These are phyloP conservation scores for Lantana camara DNA, from an alignment of 257 asterid species.

Conservation along the genomic window DNA sequence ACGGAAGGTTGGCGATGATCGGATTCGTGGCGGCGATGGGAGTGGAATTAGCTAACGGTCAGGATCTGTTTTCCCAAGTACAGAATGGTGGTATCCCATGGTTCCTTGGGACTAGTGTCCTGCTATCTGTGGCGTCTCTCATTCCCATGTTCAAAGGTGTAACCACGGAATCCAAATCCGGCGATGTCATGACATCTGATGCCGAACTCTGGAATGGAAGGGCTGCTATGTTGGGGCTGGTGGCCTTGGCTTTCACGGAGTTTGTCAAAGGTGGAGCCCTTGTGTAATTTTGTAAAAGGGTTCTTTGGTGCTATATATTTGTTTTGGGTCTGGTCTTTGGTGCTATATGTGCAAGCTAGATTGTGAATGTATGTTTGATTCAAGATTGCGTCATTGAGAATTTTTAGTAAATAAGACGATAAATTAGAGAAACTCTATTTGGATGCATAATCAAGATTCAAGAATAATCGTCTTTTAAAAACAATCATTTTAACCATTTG, in stretches of 20 bases:
- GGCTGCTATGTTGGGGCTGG: slow-evolving; percentile 82
- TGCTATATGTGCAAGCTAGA: background rate
- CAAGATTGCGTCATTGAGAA: background rate
- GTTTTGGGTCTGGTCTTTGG: too few relatives aligned
- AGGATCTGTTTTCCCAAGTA: slow-evolving; percentile 55
- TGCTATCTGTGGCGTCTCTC: slow-evolving; percentile 66
- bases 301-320: too few relatives aligned
- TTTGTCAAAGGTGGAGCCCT: slow-evolving; percentile 67
- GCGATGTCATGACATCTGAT: slow-evolving; percentile 52
- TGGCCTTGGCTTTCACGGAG: slow-evolving; percentile 84
- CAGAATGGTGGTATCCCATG: slow-evolving; percentile 57
- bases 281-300: slow-evolving; percentile 6
- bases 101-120: slow-evolving; percentile 52
- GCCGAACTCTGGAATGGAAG: slow-evolving; percentile 89
- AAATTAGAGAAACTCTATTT: too few relatives aligned
- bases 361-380: background rate
- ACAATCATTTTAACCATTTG: too few relatives aligned
- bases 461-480: too few relatives aligned
- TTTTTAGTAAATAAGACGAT: background rate
- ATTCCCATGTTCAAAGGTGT: slow-evolving; percentile 66
- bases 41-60: slow-evolving; percentile 61
- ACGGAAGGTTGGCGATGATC: slow-evolving; percentile 81
- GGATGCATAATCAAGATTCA: too few relatives aligned
- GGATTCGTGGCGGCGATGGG: slow-evolving; percentile 85
- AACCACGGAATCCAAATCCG: slow-evolving; percentile 51